Conservation (phyloP, 2,329 filamentous ascomycete species). For the Neonectria ditissima region DNA sequence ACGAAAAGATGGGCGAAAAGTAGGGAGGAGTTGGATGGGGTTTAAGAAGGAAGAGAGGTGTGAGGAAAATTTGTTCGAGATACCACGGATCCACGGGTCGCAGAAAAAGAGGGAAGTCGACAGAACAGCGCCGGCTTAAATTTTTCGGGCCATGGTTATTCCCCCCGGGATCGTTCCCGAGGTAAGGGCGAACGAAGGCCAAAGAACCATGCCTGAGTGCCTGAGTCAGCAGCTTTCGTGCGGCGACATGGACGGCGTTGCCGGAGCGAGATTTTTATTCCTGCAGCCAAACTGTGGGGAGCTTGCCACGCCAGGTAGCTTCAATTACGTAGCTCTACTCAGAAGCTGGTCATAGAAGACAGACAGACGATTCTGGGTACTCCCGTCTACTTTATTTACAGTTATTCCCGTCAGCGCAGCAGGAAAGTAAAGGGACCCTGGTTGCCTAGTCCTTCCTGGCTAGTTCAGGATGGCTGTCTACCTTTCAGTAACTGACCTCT, state of each 20-base stretch:
- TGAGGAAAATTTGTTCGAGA: constrained; percentile 51
- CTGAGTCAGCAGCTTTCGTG: constrained; percentile 17
- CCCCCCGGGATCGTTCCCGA: constrained; percentile 29
- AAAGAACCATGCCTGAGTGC: constrained; percentile 8
- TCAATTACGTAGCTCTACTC: neutral
- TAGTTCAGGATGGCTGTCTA: neutral
- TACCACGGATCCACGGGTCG: constrained; percentile 48
- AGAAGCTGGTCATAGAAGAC: neutral
- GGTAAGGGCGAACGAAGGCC: neutral
- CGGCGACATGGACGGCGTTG: neutral
- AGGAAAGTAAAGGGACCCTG: neutral
- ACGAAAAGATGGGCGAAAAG: constrained; percentile 49
- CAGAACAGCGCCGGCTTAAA: constrained; percentile 41
- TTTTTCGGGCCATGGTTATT: constrained; percentile 49
- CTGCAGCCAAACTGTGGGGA: constrained; percentile 1
- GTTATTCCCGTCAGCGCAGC: neutral
- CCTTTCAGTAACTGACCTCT: neutral
- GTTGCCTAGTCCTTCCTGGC: neutral
- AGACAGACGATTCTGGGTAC: neutral
- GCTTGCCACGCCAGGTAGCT: neutral
- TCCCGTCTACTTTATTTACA: neutral
- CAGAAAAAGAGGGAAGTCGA: constrained; percentile 56
- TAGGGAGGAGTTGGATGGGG: constrained; percentile 45
- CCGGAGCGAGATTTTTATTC: neutral
- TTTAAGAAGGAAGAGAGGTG: constrained; percentile 45